Evolutionary conservation across 495 filamentous ascomycete species (phyloP).

Genomic region (Bombardia bombarda): DNA sequence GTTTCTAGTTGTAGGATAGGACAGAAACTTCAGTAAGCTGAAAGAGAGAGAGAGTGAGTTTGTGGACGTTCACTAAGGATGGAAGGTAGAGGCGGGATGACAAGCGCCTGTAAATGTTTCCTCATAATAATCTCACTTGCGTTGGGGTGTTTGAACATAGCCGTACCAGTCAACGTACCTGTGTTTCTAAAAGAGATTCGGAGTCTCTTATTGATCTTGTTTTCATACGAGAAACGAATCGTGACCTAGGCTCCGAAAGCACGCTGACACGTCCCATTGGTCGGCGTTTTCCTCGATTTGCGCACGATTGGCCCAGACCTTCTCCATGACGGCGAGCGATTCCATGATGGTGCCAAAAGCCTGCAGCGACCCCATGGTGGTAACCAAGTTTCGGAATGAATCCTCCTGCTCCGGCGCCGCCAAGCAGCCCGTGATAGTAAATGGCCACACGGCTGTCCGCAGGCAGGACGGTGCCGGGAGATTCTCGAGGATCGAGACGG

Average conservation of each 20-base stretch:
- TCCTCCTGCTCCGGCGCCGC: slow-evolving; percentile 34
- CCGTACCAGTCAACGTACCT: too few relatives aligned
- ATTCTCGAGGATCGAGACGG: slow-evolving; percentile 23
- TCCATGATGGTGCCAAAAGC: slow-evolving; percentile 39
- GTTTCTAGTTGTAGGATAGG: too few relatives aligned
- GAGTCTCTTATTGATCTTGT: neutral
- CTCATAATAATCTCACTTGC: too few relatives aligned
- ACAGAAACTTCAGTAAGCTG: too few relatives aligned
- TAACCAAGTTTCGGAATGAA: slow-evolving; percentile 31
- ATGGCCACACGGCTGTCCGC: slow-evolving; percentile 41
- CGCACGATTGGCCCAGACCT: slow-evolving; percentile 37
- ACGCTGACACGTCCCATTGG: slow-evolving; percentile 31
- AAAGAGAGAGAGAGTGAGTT: too few relatives aligned
- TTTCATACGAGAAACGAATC: slow-evolving; percentile 31
- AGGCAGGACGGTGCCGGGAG: slow-evolving; percentile 21
- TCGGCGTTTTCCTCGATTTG: slow-evolving; percentile 20
- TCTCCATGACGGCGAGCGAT: slow-evolving; percentile 43
- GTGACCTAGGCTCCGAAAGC: slow-evolving; percentile 28
- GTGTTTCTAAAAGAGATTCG: too few relatives aligned
- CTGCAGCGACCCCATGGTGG: slow-evolving; percentile 28
- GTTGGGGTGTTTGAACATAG: too few relatives aligned
- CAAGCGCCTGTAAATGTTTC: too few relatives aligned
- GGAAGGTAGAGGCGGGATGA: too few relatives aligned
- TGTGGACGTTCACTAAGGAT: too few relatives aligned
- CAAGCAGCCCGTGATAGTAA: slow-evolving; percentile 45